These are phyloP conservation scores for Tuber microsphaerosporum DNA, from an alignment of 495 filamentous ascomycete species.

Conservation along the genomic window DNA sequence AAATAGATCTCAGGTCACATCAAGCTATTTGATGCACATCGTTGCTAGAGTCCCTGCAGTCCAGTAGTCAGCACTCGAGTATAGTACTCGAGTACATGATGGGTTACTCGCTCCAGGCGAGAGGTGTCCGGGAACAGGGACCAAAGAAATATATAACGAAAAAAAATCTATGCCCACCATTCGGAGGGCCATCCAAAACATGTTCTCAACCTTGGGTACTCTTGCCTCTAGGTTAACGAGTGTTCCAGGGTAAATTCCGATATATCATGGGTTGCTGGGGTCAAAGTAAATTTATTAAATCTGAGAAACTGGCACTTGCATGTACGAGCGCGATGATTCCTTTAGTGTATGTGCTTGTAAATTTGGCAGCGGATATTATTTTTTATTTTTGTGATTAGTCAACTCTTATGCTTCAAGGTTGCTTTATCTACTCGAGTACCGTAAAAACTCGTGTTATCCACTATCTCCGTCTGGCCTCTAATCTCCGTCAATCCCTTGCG, in stretches of 20 bases:
- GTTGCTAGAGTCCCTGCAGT: background rate
- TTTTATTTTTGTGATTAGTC: background rate
- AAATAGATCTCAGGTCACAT: background rate
- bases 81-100: background rate
- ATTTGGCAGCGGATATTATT: background rate
- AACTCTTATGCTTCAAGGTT: background rate
- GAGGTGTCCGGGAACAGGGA: background rate
- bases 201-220: background rate
- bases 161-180: background rate
- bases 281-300: background rate
- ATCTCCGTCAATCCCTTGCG: no score
- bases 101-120: background rate
- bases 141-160: background rate
- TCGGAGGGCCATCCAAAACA: background rate
- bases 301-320: background rate
- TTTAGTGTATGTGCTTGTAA: background rate
- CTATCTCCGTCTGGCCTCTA: no score
- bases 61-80: background rate
- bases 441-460: no score
- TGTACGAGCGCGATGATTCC: background rate
- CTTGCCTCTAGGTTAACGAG: background rate
- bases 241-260: background rate
- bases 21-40: background rate
- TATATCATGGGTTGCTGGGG: background rate
- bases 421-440: background rate